These are phyloP conservation scores for Lavandula angustifolia DNA, from an alignment of 257 asterid species.

Conservation along the genomic window DNA sequence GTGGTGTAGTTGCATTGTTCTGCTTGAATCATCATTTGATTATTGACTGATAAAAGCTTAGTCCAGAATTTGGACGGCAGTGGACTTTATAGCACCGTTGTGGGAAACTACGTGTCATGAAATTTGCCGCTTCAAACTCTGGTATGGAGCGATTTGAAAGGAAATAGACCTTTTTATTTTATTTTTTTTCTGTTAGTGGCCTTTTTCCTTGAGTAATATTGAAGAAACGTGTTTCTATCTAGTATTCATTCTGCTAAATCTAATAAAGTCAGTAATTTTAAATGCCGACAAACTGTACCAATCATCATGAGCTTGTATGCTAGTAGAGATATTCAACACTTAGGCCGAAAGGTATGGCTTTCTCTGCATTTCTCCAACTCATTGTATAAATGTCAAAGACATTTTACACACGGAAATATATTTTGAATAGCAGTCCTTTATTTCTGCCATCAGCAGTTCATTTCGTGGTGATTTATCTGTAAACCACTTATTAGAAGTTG, in stretches of 20 bases:
- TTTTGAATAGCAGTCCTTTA: conserved; percentile 24
- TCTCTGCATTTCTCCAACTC: conserved; percentile 42
- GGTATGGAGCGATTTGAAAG: conserved; percentile 38
- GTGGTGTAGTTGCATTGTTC: conserved; percentile 37
- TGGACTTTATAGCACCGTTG: conserved; percentile 42
- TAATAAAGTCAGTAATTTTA: conserved; percentile 32
- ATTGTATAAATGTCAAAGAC: conserved; percentile 36
- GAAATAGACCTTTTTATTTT: conserved; percentile 39
- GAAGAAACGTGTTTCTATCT: conserved; percentile 35
- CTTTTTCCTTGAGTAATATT: conserved; percentile 40
- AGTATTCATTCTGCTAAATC: conserved; percentile 34
- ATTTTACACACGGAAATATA: conserved; percentile 30
- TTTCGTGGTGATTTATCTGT: conserved; percentile 15
- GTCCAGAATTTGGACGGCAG: conserved; percentile 29
- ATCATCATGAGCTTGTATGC: conserved; percentile 46
- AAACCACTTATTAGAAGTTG: neutral
- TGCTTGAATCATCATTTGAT: conserved; percentile 37
- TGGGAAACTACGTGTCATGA: conserved; percentile 46
- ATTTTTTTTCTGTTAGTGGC: conserved; percentile 60
- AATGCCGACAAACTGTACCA: conserved; percentile 37
- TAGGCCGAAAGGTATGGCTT: conserved; percentile 56
- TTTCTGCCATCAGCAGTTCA: conserved; percentile 16
- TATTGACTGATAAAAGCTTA: conserved; percentile 41
- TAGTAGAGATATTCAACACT: conserved; percentile 50
- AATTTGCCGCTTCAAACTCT: conserved; percentile 32